Conservation (phyloP, 148 eudicot species). For the Salicornia ramosissima region DNA sequence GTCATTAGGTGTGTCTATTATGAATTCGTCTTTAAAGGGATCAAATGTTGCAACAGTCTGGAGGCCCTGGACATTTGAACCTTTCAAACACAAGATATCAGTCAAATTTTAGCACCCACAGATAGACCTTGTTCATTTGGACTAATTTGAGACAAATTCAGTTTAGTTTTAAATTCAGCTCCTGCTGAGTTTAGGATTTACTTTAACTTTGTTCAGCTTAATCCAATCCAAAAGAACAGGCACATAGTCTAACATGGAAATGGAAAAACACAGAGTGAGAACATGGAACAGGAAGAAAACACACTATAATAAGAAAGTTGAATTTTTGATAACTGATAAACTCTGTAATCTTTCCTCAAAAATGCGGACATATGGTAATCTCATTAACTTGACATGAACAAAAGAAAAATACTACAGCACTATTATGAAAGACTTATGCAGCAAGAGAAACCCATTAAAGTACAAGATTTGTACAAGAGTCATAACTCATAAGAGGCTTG, state of each 20-base stretch:
- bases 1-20: conserved; percentile 79
- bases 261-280: neutral
- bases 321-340: neutral
- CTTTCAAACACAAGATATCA: conserved; percentile 31
- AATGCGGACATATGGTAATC: neutral
- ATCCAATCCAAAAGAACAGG: too few relatives aligned
- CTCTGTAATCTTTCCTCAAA: too few relatives aligned
- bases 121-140: too few relatives aligned
- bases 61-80: conserved; percentile 93
- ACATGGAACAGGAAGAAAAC: neutral
- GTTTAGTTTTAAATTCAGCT: too few relatives aligned
- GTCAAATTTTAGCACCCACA: neutral
- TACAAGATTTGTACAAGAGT: too few relatives aligned
- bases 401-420: neutral
- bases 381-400: neutral
- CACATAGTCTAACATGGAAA: neutral
- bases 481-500: too few relatives aligned
- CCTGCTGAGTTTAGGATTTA: too few relatives aligned
- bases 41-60: conserved; percentile 81
- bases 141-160: too few relatives aligned
- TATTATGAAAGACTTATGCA: neutral
- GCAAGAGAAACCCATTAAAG: neutral
- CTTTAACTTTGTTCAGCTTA: too few relatives aligned
- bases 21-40: conserved; percentile 72
- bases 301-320: neutral